Conservation (phyloP, 352 stramenopile genomes). For the Globisporangium spiculum region DNA sequence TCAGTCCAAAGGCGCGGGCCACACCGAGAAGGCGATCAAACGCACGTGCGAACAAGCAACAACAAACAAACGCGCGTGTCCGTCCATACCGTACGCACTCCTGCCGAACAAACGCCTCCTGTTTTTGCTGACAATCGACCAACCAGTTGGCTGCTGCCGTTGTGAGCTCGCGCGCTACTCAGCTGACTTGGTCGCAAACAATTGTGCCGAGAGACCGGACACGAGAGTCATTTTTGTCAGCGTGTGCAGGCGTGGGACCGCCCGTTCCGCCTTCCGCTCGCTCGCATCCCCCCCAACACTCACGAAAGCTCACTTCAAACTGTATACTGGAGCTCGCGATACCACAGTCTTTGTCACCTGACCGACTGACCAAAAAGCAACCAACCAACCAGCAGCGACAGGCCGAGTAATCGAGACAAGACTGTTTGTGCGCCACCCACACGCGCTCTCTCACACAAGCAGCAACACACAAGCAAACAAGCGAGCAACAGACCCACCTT, state of each 20-base stretch:
- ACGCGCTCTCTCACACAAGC: not conserved
- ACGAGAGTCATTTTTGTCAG: not conserved
- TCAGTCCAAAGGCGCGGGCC: not conserved
- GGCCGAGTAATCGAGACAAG: not conserved
- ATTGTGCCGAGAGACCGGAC: constrained; percentile 2
- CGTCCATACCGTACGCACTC: not conserved
- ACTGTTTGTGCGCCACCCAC: not conserved
- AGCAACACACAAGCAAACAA: not conserved
- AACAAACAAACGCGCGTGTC: not conserved
- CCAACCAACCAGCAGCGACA: not conserved
- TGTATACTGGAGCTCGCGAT: constrained; percentile 8
- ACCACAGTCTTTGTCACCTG: not conserved
- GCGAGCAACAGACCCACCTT: not conserved
- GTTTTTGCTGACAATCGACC: not conserved
- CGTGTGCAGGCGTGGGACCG: not conserved
- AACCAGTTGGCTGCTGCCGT: not conserved
- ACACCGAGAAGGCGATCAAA: not conserved
- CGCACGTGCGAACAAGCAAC: not conserved
- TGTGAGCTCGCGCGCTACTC: not conserved
- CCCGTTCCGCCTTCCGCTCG: not conserved
- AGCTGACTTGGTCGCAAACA: constrained; percentile 10
- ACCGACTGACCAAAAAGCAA: not conserved
- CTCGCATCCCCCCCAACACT: not conserved
- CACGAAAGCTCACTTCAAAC: constrained; percentile 1
- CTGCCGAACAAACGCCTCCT: not conserved